Percentiles rank a stretch among this genome's conserved stretches.
phyloP scores from a whole-genome alignment of 148 eudicot genomes.

The Vaccinium myrtillus region DNA sequence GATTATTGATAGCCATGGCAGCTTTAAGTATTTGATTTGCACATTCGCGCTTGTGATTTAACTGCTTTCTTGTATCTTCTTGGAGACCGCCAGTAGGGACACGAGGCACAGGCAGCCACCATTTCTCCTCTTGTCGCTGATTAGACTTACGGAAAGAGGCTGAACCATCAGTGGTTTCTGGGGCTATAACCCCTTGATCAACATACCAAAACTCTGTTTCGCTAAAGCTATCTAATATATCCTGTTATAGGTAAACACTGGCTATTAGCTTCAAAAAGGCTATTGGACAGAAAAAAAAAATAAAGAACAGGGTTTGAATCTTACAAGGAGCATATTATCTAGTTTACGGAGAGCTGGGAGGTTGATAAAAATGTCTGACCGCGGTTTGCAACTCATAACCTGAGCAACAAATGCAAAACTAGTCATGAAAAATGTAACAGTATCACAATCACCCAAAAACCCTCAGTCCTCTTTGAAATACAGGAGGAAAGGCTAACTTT shows the following conservation, averaged over 20 bases:
- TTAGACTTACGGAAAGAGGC: conserved; percentile 59
- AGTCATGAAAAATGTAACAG: neutral
- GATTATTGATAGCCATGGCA: conserved; percentile 76
- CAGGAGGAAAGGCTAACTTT: neutral
- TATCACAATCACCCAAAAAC: neutral
- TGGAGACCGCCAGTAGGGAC: conserved; percentile 79
- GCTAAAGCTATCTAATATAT: conserved; percentile 71
- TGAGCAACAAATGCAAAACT: conserved; percentile 30
- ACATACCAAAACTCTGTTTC: conserved; percentile 92
- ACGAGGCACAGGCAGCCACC: conserved; percentile 99
- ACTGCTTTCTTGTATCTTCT: conserved; percentile 59
- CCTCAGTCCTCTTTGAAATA: no score
- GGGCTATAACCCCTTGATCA: conserved; percentile 74
- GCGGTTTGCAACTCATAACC: conserved; percentile 90
- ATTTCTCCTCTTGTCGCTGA: conserved; percentile 84
- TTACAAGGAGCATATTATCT: conserved; percentile 87
- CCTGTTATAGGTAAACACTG: conserved; percentile 40
- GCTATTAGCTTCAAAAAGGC: neutral
- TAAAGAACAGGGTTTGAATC: conserved; percentile 9
- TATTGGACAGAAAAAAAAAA: neutral
- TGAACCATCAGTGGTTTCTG: conserved; percentile 65
- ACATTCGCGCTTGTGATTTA: conserved; percentile 84
- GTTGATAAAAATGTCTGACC: conserved; percentile 74
- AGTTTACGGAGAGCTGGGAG: conserved; percentile 94
- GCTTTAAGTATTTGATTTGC: conserved; percentile 89